These are phyloP conservation scores for Nadsonia commutata DNA, from an alignment of 1,139 yeast genomes.

Conservation along the genomic window DNA sequence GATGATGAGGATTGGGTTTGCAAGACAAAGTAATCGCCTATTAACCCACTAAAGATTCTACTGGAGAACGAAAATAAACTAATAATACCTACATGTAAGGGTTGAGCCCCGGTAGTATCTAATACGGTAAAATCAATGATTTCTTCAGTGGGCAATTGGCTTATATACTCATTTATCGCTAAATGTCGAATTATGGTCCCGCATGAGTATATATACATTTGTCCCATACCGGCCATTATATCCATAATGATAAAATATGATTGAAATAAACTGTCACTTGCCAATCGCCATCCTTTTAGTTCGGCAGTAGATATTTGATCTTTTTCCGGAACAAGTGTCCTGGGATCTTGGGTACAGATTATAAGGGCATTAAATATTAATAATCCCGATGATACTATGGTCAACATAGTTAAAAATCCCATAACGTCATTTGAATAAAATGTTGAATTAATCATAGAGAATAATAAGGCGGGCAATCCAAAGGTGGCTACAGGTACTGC, in stretches of 20 bases:
- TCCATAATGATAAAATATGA: slow-evolving; percentile 34
- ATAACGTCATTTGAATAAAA: slow-evolving; percentile 16
- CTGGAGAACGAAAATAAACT: slow-evolving; percentile 53
- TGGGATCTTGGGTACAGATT: slow-evolving; percentile 7
- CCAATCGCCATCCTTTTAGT: slow-evolving; percentile 9
- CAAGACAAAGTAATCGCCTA: slow-evolving; percentile 15
- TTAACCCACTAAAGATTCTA: slow-evolving; percentile 41
- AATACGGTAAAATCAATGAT: slow-evolving; percentile 11
- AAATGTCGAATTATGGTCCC: slow-evolving; percentile 51
- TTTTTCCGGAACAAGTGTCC: neutral
- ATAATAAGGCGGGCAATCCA: slow-evolving; percentile 19
- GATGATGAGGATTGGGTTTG: slow-evolving; percentile 17
- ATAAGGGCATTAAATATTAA: slow-evolving; percentile 12
- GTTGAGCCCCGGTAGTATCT: slow-evolving; percentile 16
- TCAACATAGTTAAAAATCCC: slow-evolving; percentile 14
- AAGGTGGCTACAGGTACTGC: slow-evolving; percentile 19
- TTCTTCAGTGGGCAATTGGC: slow-evolving; percentile 21
- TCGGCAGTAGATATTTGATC: slow-evolving; percentile 8
- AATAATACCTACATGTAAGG: slow-evolving; percentile 52
- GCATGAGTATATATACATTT: slow-evolving; percentile 56
- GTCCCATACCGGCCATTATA: slow-evolving; percentile 53
- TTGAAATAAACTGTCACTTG: slow-evolving; percentile 20
- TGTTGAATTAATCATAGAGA: slow-evolving; percentile 14
- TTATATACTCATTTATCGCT: slow-evolving; percentile 2
- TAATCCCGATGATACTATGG: slow-evolving; percentile 11